These are phyloP conservation scores for Gossypium anomalum DNA, from an alignment of 345 rosid genomes.

Conservation along the genomic window DNA sequence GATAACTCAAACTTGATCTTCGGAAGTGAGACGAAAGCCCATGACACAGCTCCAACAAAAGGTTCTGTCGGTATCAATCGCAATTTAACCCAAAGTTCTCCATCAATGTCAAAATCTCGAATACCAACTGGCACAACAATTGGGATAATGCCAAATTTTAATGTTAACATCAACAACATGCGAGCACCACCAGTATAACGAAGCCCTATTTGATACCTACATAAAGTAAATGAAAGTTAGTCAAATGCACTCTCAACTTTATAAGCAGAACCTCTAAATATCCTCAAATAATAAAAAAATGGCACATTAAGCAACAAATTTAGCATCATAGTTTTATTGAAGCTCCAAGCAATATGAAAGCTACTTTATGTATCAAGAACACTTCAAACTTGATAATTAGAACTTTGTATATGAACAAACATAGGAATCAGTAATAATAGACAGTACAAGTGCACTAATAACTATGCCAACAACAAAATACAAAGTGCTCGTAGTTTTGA, in stretches of 20 bases:
- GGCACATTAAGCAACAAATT: not conserved
- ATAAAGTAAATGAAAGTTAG: conserved; percentile 16
- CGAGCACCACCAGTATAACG: conserved; percentile 98
- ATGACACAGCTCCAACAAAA: conserved; percentile 91
- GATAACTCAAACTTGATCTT: conserved; percentile 91
- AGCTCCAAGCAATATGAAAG: not conserved
- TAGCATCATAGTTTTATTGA: not conserved
- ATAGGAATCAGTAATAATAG: not conserved
- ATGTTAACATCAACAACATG: conserved; percentile 73
- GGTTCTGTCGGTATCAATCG: conserved; percentile 87
- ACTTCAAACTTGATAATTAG: not conserved
- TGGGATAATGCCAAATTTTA: conserved; percentile 83
- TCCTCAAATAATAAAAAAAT: not conserved
- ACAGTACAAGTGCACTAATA: not conserved
- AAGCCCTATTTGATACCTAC: conserved; percentile 93
- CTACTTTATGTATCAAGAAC: not conserved
- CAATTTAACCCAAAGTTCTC: conserved; percentile 97
- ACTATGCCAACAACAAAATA: not conserved
- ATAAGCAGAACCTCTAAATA: not conserved
- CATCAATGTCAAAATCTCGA: conserved; percentile 92
- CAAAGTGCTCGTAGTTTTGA: not conserved
- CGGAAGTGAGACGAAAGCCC: conserved; percentile 98
- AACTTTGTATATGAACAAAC: not conserved
- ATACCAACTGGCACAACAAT: conserved; percentile 83
- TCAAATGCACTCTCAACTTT: not conserved